Base-by-base conservation (phyloP, 148 eudicot genomes). In the Silene conica region DNA sequence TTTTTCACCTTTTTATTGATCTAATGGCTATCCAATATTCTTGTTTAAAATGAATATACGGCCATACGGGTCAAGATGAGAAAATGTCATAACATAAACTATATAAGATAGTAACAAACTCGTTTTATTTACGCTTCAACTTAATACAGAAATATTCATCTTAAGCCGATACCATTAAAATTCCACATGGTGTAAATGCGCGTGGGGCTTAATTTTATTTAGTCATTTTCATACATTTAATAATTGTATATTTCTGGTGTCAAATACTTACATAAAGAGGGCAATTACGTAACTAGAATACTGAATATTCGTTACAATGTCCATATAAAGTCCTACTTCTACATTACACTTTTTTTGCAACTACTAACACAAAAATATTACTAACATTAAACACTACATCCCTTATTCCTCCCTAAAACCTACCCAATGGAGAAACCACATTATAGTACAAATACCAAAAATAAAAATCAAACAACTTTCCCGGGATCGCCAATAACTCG, bases 341-440 rank as follows among this genome's bases (percentile, higher is more conserved):
- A 73, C 69, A 23, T 59, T 28, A 23, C 10, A 59, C 54, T 48
- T 46, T 46, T 46, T 12, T 12, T 46, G 43, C 67, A 22, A 57
- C 11, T 68, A 55, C 0, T 41, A 43, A 58, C 13, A 20, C 10
- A 34, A n/a, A n/a, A 19, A 60, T 31, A 25, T 19, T 19, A 41
- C 15, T 0, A 55, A 67, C 46, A n/a, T 48, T 46, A 12, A 48
- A 67, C 50, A 59, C 46, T 5, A 20, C 54, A 25, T 15, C 19
- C 38, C n/a, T 6, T 8, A 12, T 20, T 71, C 21, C 54, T 5
- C 19, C 21, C 8, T 20, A 31, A 19, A 18, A 38, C 14, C 3
- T 43, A 26, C 54, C 10, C 19, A n/a, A 82, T 82, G 85, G 85
- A 79, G 67, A 83, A 79, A 73, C 78, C 76, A 70, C 78, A 79